These are phyloP conservation scores for Rhizophora apiculata DNA, from an alignment of 345 rosid genomes.

Conservation along the genomic window DNA sequence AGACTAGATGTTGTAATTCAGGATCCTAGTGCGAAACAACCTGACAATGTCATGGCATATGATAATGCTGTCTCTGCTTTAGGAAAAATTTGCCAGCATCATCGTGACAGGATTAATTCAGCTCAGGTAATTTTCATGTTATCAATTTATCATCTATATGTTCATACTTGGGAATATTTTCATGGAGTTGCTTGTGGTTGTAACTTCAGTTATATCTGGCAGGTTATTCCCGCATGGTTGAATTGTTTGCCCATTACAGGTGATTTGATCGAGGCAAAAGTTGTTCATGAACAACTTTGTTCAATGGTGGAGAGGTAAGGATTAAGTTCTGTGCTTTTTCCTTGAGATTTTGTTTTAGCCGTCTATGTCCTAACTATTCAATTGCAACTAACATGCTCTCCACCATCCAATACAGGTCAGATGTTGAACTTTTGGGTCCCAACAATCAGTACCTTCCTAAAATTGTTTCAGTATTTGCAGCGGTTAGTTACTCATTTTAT, in stretches of 20 bases:
- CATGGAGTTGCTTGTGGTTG: neutral
- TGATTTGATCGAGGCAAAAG: slow-evolving; percentile 95
- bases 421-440: slow-evolving; percentile 77
- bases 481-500: slow-evolving; percentile 46
- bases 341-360: neutral
- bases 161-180: neutral
- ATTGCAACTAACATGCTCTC: slow-evolving; percentile 5
- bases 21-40: slow-evolving; percentile 69
- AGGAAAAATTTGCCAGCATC: slow-evolving; percentile 91
- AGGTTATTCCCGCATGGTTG: slow-evolving; percentile 98
- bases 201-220: slow-evolving; percentile 12
- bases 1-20: slow-evolving; percentile 84
- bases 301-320: slow-evolving; percentile 89
- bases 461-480: slow-evolving; percentile 83
- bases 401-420: slow-evolving; percentile 58
- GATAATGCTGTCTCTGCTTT: slow-evolving; percentile 99
- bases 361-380: neutral
- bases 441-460: slow-evolving; percentile 85
- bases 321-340: neutral
- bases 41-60: slow-evolving; percentile 94
- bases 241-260: slow-evolving; percentile 93
- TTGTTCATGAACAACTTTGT: slow-evolving; percentile 95
- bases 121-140: slow-evolving; percentile 59
- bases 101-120: slow-evolving; percentile 83
- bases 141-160: neutral